These are phyloP conservation scores for Peronospora farinosa DNA, from an alignment of 352 stramenopile species.

Conservation along the genomic window DNA sequence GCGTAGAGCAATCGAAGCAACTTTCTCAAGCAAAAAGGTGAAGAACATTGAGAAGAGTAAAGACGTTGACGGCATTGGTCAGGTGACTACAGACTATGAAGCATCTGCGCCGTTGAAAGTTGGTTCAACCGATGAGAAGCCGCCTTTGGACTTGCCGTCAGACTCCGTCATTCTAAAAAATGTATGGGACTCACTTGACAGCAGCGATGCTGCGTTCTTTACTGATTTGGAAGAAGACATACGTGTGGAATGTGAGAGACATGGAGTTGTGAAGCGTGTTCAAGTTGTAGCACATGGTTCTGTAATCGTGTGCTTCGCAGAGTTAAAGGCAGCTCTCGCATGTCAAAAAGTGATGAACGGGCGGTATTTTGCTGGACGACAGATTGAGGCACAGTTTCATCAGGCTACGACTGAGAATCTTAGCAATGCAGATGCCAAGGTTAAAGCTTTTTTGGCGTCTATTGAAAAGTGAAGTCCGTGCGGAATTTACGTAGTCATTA, in stretches of 20 bases:
- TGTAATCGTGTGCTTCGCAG: constrained; percentile 55
- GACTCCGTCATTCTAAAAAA: constrained; percentile 55
- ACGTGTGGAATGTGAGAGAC: constrained; percentile 59
- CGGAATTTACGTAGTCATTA: background rate
- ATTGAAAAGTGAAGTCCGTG: constrained; percentile 31
- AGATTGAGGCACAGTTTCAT: constrained; percentile 61
- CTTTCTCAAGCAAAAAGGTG: constrained; percentile 36
- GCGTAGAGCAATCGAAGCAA: constrained; percentile 39
- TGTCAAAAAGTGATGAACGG: constrained; percentile 74
- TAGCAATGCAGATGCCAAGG: constrained; percentile 56
- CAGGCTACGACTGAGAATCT: constrained; percentile 48
- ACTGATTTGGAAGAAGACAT: constrained; percentile 78
- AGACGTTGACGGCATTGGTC: background rate
- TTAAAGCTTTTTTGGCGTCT: constrained; percentile 75
- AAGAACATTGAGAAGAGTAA: constrained; percentile 6
- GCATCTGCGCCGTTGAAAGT: background rate
- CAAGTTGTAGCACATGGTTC: constrained; percentile 56
- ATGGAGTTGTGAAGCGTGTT: constrained; percentile 55
- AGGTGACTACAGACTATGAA: background rate
- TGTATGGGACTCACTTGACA: constrained; percentile 55
- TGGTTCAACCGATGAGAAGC: constrained; percentile 1
- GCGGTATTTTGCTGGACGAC: constrained; percentile 69
- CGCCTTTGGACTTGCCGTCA: constrained; percentile 40
- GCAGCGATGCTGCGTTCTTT: constrained; percentile 45
- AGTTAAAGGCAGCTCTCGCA: constrained; percentile 47